Evolutionary conservation across 345 rosid genomes (phyloP).

Genomic region (Citrus sp.): DNA sequence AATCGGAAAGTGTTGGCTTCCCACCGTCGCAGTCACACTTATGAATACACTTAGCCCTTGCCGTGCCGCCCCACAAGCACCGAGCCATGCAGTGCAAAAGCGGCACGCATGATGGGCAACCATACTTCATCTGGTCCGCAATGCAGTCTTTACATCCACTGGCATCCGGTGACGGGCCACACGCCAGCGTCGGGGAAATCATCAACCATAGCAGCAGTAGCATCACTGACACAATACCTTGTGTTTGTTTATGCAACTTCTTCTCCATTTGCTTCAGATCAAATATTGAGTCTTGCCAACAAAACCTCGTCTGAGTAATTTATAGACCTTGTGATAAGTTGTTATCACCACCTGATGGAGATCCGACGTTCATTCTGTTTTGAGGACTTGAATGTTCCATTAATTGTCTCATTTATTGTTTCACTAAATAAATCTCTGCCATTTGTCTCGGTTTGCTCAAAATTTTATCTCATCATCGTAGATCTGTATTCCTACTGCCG

Average conservation of each 20-base stretch:
- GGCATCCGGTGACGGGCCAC: slow-evolving; percentile 9
- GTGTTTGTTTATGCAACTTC: slow-evolving; percentile 1
- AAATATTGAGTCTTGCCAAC: too few relatives aligned
- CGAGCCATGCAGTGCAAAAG: slow-evolving; percentile 67
- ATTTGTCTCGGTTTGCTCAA: slow-evolving; percentile 28
- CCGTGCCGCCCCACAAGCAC: slow-evolving; percentile 72
- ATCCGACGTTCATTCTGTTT: background rate
- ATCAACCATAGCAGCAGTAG: slow-evolving; percentile 16
- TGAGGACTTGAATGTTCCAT: background rate
- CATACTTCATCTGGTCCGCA: slow-evolving; percentile 41
- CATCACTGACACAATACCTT: background rate
- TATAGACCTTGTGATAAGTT: background rate
- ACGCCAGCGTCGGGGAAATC: slow-evolving; percentile 17
- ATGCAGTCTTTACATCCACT: slow-evolving; percentile 54
- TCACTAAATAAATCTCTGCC: background rate
- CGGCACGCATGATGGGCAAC: slow-evolving; percentile 58
- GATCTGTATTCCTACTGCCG: background rate
- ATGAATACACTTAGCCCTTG: slow-evolving; percentile 35
- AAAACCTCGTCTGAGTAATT: background rate
- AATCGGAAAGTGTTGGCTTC: slow-evolving; percentile 45
- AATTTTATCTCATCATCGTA: background rate
- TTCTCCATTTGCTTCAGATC: background rate
- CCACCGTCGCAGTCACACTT: slow-evolving; percentile 51
- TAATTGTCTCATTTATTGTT: slow-evolving; percentile 12
- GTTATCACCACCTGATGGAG: background rate